Evolutionary conservation across 805 yeast genomes (phyloP).

Genomic region (Yarrowia porcina): DNA sequence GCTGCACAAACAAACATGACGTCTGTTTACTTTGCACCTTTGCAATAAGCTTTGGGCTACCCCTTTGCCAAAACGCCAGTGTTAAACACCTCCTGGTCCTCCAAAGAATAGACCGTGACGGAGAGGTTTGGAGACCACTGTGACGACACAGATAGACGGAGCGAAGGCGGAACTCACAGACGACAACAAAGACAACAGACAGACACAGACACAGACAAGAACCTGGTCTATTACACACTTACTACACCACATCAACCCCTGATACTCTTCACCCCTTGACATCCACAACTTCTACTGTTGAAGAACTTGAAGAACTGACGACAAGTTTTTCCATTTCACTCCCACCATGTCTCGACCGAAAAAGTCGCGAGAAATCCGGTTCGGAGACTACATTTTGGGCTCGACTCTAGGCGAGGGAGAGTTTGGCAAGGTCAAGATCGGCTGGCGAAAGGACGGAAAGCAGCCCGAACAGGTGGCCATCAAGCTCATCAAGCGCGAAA

Average conservation of each 20-base stretch:
- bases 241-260: background rate
- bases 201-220: background rate
- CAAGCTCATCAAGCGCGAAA: slow-evolving; percentile 82
- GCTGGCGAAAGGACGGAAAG: slow-evolving; percentile 83
- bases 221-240: background rate
- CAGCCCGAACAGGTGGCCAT: slow-evolving; percentile 62
- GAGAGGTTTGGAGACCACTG: too few species aligned
- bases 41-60: slow-evolving; percentile 1
- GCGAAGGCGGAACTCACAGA: too few species aligned
- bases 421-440: slow-evolving; percentile 94
- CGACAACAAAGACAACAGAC: background rate
- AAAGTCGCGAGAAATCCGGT: slow-evolving; percentile 45
- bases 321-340: too few species aligned
- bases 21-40: slow-evolving; percentile 15
- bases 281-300: too few species aligned
- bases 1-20: slow-evolving; percentile 25
- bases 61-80: slow-evolving; percentile 21
- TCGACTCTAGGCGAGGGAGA: slow-evolving; percentile 97
- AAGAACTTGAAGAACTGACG: too few species aligned
- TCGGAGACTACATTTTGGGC: slow-evolving; percentile 88
- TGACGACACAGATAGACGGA: too few species aligned
- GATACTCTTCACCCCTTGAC: background rate
- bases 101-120: too few species aligned
- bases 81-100: slow-evolving; percentile 16
- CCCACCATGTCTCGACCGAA: background rate